phyloP scores from a whole-genome alignment of 768 basidiomycete species.

The Collybiopsis confluens region DNA sequence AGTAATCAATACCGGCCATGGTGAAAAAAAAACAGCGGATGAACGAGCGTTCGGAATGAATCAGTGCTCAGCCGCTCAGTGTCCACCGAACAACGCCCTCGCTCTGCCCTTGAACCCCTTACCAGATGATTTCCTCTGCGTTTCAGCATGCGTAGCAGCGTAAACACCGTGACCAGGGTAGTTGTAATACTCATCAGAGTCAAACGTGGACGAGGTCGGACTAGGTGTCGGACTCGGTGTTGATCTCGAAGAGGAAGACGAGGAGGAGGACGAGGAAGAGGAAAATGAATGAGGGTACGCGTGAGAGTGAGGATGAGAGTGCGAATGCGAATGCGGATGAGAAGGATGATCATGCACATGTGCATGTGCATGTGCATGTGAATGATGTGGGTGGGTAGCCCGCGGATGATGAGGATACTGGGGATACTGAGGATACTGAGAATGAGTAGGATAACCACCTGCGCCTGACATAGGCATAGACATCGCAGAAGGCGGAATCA shows the following conservation, averaged over 20 bases:
- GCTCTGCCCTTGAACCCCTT: not conserved
- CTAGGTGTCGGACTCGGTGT: not conserved
- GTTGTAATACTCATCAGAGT: not conserved
- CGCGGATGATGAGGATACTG: not conserved
- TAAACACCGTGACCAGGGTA: no score
- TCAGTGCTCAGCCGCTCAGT: not conserved
- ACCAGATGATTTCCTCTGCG: not conserved
- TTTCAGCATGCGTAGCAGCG: not conserved
- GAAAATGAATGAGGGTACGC: not conserved
- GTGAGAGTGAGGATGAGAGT: not conserved
- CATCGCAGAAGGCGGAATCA: not conserved
- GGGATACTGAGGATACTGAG: not conserved
- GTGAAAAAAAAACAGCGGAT: no score
- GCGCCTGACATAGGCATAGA: not conserved
- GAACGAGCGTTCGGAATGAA: no score
- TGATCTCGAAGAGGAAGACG: no score
- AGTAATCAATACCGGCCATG: no score
- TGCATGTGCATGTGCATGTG: not conserved
- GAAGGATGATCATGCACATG: not conserved
- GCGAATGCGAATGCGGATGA: no score
- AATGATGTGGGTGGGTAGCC: not conserved
- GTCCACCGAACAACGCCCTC: slow-evolving; percentile 4
- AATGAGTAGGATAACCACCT: not conserved
- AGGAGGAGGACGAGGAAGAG: not conserved
- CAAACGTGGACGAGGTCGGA: slow-evolving; percentile 4